Evolutionary conservation across 2,329 filamentous ascomycete genomes (phyloP), one percentile per base, ranked within the genome.

Genomic region (Celoporthe dispersa): DNA sequence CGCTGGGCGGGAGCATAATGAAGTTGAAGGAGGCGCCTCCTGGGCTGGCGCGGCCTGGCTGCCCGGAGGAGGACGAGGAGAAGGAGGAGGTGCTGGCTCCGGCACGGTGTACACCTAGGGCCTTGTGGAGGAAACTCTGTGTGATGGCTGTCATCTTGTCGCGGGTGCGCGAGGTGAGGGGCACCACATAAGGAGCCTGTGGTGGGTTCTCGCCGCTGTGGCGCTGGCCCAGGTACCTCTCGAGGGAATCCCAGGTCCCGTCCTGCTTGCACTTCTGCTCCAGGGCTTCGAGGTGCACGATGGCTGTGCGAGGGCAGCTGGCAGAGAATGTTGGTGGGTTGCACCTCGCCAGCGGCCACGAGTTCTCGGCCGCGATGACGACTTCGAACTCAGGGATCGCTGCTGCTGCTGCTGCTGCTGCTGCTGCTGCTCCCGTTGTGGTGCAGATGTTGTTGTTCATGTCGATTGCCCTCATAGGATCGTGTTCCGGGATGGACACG

Each of bases 91-190:
- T 76, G 35, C 85, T 84, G 33, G 87, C 84, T 62, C 86, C 85
- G 4, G 60, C 25, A 3, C 60, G 60, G 77, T 92, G 90, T 59
- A 90, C 91, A 19, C 91, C 88, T 3, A 92, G 84, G 1, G 91
- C 91, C 75, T 91, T 92, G 79, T 91, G 88, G 11, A 92, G 80
- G 76, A 92, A 92, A 57, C 84, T 87, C 77, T 92, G 90, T 0
- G 90, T 91, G 72, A 92, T 91, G 64, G 89, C 90, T n/a, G 92
- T 84, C 75, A 92, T 86, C 76, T 89, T 90, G 77, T 93, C 91
- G 41, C 90, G 84, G 2, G 89, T 90, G 60, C 84, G 77, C 3
- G 81, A 75, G 3, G 77, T 81, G 65, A 87, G 79, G 3, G 84
- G 81, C 6, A 84, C 79, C 2, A 87, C 84, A 3, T 80, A 80